Evolutionary conservation across 2,329 filamentous ascomycete genomes (phyloP).

Genomic region (Xylaria sp.): DNA sequence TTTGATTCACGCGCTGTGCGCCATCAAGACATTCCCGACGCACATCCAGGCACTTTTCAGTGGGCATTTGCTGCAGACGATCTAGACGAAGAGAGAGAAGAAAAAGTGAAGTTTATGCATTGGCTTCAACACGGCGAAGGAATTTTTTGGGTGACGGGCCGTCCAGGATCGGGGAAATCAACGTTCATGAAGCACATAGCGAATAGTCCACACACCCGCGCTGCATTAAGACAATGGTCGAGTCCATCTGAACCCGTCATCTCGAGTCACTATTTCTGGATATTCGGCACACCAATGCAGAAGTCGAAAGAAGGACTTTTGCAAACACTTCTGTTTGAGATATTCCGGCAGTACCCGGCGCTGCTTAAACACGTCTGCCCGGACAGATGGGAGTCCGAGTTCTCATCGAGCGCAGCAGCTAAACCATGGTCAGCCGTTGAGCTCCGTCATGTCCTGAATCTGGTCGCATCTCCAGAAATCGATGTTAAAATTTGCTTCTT

Average conservation of each 20-base stretch:
- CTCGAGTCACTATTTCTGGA: constrained; percentile 51
- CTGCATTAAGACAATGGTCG: constrained; percentile 47
- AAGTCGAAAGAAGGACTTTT: constrained; percentile 50
- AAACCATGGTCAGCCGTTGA: constrained; percentile 25
- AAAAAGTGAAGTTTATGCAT: constrained; percentile 5
- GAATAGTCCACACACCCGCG: constrained; percentile 29
- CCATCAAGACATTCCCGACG: constrained; percentile 33
- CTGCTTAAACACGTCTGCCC: constrained; percentile 24
- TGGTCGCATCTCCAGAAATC: constrained; percentile 2
- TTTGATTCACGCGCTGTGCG: constrained; percentile 26
- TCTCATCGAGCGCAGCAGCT: constrained; percentile 24
- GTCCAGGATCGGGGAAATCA: constrained; percentile 41
- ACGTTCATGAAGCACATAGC: constrained; percentile 41
- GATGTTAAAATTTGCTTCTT: constrained; percentile 46
- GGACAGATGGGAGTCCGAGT: constrained; percentile 29
- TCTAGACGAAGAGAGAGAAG: constrained; percentile 4
- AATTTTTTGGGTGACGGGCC: constrained; percentile 40
- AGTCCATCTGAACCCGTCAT: constrained; percentile 34
- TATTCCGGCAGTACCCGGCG: constrained; percentile 34
- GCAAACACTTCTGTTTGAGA: constrained; percentile 35
- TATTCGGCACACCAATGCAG: constrained; percentile 46
- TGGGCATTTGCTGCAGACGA: constrained; percentile 33
- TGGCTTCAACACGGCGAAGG: constrained; percentile 44
- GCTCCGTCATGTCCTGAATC: constrained; percentile 15
- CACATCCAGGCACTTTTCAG: constrained; percentile 34